phyloP scores from a whole-genome alignment of 2,329 filamentous ascomycete genomes.

The Phaeosphaeria sp. region DNA sequence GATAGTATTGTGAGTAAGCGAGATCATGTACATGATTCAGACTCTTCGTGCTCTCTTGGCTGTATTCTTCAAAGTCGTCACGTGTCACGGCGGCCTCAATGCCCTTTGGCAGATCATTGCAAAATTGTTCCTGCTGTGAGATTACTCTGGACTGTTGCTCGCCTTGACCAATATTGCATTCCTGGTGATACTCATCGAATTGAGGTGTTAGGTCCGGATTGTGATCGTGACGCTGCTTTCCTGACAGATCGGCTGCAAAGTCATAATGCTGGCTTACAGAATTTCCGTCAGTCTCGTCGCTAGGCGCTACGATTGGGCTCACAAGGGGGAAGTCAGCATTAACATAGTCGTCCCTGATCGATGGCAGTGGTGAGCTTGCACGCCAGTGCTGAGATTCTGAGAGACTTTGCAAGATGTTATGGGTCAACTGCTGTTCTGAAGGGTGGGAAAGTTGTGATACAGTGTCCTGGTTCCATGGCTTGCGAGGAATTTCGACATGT shows the following conservation, averaged over 20 bases:
- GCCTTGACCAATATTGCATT: neutral
- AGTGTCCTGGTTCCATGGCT: neutral
- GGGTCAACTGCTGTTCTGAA: neutral
- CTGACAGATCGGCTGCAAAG: neutral
- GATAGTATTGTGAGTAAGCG: neutral
- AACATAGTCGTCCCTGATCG: conserved; percentile 9
- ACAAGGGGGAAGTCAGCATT: neutral
- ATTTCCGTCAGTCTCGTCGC: neutral
- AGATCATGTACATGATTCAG: neutral
- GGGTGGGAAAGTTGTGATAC: conserved; percentile 4
- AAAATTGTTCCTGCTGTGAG: neutral
- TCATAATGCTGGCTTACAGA: neutral
- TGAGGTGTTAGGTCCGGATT: neutral
- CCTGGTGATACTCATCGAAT: neutral
- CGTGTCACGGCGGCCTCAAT: neutral
- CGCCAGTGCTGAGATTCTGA: conserved; percentile 13
- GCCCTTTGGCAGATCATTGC: neutral
- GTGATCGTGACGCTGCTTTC: neutral
- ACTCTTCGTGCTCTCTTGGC: neutral
- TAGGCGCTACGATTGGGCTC: neutral
- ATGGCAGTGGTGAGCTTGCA: conserved; percentile 18
- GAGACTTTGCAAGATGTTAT: conserved; percentile 4
- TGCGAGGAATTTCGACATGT: neutral
- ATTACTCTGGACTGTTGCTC: neutral
- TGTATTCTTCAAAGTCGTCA: neutral